Evolutionary conservation across 2,329 filamentous ascomycete genomes (phyloP).

Genomic region (Chaetomiaceae sp.): DNA sequence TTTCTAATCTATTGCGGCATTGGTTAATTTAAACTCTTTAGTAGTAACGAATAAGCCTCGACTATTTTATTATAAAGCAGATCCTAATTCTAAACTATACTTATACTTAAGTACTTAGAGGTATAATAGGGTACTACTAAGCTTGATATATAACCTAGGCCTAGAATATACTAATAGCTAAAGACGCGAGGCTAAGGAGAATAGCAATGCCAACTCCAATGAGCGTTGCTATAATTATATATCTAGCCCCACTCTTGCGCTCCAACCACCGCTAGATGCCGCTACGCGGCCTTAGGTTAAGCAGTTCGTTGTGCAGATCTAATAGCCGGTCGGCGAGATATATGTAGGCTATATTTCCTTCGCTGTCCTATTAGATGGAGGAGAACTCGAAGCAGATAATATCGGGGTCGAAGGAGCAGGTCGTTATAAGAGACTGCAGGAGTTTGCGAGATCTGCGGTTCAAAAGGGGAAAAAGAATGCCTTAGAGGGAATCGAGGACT

Average conservation of each 20-base stretch:
- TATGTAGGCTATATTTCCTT: background rate
- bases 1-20: no score
- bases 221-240: background rate
- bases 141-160: background rate
- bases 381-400: background rate
- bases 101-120: no score
- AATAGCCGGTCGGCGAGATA: background rate
- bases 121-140: background rate
- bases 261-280: background rate
- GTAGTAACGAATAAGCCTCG: no score
- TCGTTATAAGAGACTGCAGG: background rate
- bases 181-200: background rate
- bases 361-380: background rate
- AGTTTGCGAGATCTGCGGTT: background rate
- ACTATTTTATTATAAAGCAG: no score
- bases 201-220: background rate
- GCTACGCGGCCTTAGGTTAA: background rate
- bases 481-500: background rate
- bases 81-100: no score
- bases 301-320: background rate
- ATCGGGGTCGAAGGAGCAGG: background rate
- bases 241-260: background rate
- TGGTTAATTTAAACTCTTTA: no score
- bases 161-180: background rate
- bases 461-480: background rate